Conservation (phyloP, 768 basidiomycete species). For the Rhodotorula paludigena region DNA sequence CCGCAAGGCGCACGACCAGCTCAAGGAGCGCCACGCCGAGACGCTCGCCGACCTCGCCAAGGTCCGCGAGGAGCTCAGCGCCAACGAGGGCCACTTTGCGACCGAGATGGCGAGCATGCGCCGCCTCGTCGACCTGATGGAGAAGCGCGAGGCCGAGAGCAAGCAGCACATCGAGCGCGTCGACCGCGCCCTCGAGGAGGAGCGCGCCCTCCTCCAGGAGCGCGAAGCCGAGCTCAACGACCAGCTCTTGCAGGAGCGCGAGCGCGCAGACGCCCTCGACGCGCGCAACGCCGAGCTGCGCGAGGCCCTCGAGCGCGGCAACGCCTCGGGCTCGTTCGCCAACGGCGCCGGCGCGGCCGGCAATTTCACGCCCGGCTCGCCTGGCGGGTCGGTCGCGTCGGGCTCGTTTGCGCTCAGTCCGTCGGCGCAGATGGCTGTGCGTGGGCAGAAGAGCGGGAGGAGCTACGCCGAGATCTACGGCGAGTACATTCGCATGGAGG, state of each 20-base stretch:
- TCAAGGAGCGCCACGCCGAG: slow-evolving; percentile 70
- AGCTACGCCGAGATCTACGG: slow-evolving; percentile 92
- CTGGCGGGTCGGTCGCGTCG: no score
- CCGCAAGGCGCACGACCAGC: slow-evolving; percentile 65
- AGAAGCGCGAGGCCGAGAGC: slow-evolving; percentile 78
- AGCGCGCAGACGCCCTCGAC: slow-evolving; percentile 55
- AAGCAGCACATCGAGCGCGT: slow-evolving; percentile 75
- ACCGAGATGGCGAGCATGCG: slow-evolving; percentile 69
- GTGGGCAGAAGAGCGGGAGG: slow-evolving; percentile 61
- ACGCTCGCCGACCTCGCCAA: slow-evolving; percentile 69
- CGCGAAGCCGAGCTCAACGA: slow-evolving; percentile 64
- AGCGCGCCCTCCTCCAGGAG: slow-evolving; percentile 64
- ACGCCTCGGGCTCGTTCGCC: not conserved
- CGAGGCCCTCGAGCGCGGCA: slow-evolving; percentile 39
- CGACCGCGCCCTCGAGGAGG: slow-evolving; percentile 72
- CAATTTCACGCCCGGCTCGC: slow-evolving; percentile 45
- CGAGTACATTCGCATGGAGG: slow-evolving; percentile 79
- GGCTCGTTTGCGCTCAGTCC: slow-evolving; percentile 64
- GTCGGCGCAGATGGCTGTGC: slow-evolving; percentile 78
- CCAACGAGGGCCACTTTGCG: slow-evolving; percentile 75
- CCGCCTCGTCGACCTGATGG: slow-evolving; percentile 74
- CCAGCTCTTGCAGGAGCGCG: slow-evolving; percentile 67
- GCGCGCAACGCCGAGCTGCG: slow-evolving; percentile 37
- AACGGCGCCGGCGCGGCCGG: slow-evolving; percentile 31
- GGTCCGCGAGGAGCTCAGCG: slow-evolving; percentile 70